A percentile compares a stretch with the other conserved stretches of the same genome.
phyloP scores from a whole-genome alignment of 2,329 filamentous ascomycete species.

The Ophiosphaerella herpotricha region DNA sequence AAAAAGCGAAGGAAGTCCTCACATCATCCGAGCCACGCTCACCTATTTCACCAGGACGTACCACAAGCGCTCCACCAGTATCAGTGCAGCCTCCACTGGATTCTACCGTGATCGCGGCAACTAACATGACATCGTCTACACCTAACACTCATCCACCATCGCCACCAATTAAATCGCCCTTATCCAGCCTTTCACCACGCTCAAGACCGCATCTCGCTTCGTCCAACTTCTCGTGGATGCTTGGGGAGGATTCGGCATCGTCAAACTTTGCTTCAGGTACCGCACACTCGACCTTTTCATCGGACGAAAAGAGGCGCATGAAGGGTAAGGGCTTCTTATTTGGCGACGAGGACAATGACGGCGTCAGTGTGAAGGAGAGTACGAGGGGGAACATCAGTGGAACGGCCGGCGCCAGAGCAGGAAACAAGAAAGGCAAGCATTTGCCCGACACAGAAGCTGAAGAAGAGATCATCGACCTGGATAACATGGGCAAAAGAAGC shows the following conservation, averaged over 20 bases:
- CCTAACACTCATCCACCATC: constrained; percentile 20
- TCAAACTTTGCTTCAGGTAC: constrained; percentile 42
- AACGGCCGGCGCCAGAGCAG: constrained; percentile 19
- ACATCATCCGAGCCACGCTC: constrained; percentile 22
- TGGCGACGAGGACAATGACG: constrained; percentile 48
- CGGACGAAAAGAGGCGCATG: constrained; percentile 43
- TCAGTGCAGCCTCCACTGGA: constrained; percentile 11
- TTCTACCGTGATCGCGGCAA: constrained; percentile 3
- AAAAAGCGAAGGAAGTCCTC: constrained; percentile 24
- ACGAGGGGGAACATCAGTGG: constrained; percentile 28
- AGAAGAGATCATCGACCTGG: constrained; percentile 45
- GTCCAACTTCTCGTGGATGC: constrained; percentile 80
- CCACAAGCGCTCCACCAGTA: constrained; percentile 27
- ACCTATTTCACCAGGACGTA: constrained; percentile 21
- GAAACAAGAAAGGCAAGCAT: constrained; percentile 27
- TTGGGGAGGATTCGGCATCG: constrained; percentile 49
- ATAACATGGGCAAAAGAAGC: constrained; percentile 39
- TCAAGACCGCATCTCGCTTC: constrained; percentile 69
- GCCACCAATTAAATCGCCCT: constrained; percentile 13
- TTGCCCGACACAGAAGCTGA: constrained; percentile 32
- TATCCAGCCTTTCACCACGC: constrained; percentile 44
- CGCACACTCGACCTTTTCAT: constrained; percentile 40
- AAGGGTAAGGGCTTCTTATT: constrained; percentile 48
- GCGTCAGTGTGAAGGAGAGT: constrained; percentile 16
- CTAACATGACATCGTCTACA: constrained; percentile 8